Conservation (phyloP, 2,329 filamentous ascomycete genomes). For the Trichophyton rubrum region DNA sequence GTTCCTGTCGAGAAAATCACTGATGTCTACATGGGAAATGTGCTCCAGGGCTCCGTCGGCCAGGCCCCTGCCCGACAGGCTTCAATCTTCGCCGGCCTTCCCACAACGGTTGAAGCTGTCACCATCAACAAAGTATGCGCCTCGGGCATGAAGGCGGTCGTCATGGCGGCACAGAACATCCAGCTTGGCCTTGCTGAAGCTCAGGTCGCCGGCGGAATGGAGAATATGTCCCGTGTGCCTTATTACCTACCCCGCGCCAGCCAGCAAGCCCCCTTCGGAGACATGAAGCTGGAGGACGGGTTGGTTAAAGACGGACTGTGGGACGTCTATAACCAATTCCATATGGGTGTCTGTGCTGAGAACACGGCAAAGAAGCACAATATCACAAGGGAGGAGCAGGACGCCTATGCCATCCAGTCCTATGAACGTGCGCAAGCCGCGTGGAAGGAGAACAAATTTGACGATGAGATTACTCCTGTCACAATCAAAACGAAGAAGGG, state of each 20-base stretch:
- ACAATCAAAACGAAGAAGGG: slow-evolving; percentile 76
- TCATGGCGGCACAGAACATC: slow-evolving; percentile 83
- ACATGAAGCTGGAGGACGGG: slow-evolving; percentile 79
- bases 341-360: slow-evolving; percentile 97
- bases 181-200: slow-evolving; percentile 81
- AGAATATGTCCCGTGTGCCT: slow-evolving; percentile 91
- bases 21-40: slow-evolving; percentile 96
- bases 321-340: slow-evolving; percentile 92
- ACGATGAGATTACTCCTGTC: slow-evolving; percentile 80
- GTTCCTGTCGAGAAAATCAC: slow-evolving; percentile 70
- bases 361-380: slow-evolving; percentile 79
- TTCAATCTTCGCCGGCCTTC: slow-evolving; percentile 71
- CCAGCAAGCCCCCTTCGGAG: slow-evolving; percentile 70
- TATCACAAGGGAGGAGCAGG: slow-evolving; percentile 74
- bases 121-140: slow-evolving; percentile 99
- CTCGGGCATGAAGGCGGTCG: slow-evolving; percentile 85
- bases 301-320: slow-evolving; percentile 89
- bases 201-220: slow-evolving; percentile 90
- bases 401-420: slow-evolving; percentile 76
- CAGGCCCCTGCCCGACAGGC: slow-evolving; percentile 91
- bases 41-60: slow-evolving; percentile 69
- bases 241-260: slow-evolving; percentile 80
- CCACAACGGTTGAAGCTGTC: slow-evolving; percentile 67
- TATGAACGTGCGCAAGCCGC: slow-evolving; percentile 84
- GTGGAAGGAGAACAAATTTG: slow-evolving; percentile 71